Conservation (phyloP, 1,139 yeast species). For the Blastobotrys aristatus region DNA sequence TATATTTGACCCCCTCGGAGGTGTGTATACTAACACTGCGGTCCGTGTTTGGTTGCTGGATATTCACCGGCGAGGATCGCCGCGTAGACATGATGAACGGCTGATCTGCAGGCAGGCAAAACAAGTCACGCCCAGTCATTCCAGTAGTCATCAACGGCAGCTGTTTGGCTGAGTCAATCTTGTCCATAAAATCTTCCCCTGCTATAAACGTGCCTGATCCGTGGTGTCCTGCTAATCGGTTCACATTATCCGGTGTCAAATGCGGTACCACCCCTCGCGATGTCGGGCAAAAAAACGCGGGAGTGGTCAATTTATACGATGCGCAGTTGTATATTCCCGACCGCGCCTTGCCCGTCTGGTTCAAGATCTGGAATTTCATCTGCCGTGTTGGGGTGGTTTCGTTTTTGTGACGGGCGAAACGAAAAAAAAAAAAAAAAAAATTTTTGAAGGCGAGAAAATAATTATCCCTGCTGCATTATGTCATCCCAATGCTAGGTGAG, state of each 20-base stretch:
- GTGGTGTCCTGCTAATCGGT: slow-evolving; percentile 10
- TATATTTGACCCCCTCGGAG: slow-evolving; percentile 34
- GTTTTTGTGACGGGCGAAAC: neutral
- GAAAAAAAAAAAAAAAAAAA: too few species aligned
- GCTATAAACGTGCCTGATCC: slow-evolving; percentile 26
- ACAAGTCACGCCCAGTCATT: slow-evolving; percentile 15
- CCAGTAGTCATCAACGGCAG: slow-evolving; percentile 19
- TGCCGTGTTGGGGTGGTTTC: too few species aligned
- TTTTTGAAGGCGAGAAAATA: too few species aligned
- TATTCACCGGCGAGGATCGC: slow-evolving; percentile 30
- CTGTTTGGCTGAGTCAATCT: slow-evolving; percentile 14
- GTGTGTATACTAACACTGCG: slow-evolving; percentile 33
- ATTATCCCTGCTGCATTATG: too few species aligned
- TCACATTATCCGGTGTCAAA: slow-evolving; percentile 38
- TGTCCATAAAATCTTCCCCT: slow-evolving; percentile 34
- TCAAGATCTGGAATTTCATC: slow-evolving; percentile 14
- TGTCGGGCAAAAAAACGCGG: slow-evolving; percentile 34
- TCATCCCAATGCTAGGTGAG: too few species aligned
- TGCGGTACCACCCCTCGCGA: slow-evolving; percentile 40
- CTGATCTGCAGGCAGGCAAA: slow-evolving; percentile 23
- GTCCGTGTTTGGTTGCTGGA: slow-evolving; percentile 34
- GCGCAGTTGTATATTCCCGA: slow-evolving; percentile 12
- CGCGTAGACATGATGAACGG: slow-evolving; percentile 29
- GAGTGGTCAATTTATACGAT: slow-evolving; percentile 25
- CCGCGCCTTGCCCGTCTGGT: slow-evolving; percentile 13